Percentiles rank a stretch among this genome's conserved stretches.
phyloP scores from a whole-genome alignment of 257 asterid species.

The Petunia axillaris region DNA sequence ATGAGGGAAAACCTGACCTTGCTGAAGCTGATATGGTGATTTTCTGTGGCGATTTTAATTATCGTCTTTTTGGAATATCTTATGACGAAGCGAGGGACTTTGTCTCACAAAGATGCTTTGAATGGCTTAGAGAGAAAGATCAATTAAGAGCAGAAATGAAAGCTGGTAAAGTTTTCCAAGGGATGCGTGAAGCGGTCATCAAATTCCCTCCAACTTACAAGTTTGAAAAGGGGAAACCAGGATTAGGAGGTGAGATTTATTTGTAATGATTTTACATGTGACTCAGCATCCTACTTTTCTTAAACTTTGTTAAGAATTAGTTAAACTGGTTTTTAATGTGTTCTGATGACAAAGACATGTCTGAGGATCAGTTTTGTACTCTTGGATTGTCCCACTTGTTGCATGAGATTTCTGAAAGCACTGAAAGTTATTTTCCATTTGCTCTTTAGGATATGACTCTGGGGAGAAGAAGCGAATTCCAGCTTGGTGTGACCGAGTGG shows the following conservation, averaged over 20 bases:
- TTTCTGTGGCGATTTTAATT: constrained; percentile 87
- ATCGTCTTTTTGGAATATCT: constrained; percentile 93
- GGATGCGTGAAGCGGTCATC: constrained; percentile 94
- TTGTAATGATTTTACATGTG: background rate
- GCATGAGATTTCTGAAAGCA: background rate
- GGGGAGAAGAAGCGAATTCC: constrained; percentile 98
- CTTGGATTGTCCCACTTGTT: background rate
- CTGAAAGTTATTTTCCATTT: background rate
- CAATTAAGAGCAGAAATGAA: constrained; percentile 92
- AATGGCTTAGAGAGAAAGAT: constrained; percentile 97
- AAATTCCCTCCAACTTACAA: constrained; percentile 97
- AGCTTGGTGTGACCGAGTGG: constrained; percentile 95
- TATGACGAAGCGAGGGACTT: constrained; percentile 97
- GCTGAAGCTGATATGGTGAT: constrained; percentile 92
- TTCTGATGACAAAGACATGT: background rate
- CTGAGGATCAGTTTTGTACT: background rate
- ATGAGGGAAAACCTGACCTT: constrained; percentile 81
- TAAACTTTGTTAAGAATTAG: background rate
- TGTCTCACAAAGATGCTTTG: constrained; percentile 97
- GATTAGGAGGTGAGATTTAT: constrained; percentile 75
- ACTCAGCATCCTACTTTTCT: constrained; percentile 3
- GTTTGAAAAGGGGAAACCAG: constrained; percentile 89
- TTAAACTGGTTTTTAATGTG: background rate
- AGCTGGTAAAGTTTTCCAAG: constrained; percentile 92
- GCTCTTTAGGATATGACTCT: constrained; percentile 81